phyloP scores from a whole-genome alignment of 108 stramenopile genomes.

The Fragilaria crotonensis region DNA sequence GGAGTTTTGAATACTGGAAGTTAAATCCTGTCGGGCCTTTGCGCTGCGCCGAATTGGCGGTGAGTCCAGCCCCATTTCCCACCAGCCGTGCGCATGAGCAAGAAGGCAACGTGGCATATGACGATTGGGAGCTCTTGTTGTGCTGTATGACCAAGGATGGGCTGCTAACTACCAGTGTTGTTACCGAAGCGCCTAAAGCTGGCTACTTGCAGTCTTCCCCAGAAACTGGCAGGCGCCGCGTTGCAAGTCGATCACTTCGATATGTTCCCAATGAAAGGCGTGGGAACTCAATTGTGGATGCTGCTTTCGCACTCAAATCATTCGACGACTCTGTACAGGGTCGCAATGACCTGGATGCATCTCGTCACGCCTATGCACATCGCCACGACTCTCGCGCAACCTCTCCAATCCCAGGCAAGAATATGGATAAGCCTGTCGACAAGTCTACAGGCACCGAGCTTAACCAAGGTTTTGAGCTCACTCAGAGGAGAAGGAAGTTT shows the following conservation, averaged over 20 bases:
- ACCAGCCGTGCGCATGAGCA: neutral
- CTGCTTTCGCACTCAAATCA: conserved; percentile 5
- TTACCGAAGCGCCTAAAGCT: conserved; percentile 3
- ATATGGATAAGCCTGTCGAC: too few species aligned
- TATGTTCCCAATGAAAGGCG: conserved; percentile 18
- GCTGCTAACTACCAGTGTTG: conserved; percentile 36
- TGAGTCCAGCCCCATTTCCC: neutral
- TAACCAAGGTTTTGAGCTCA: neutral
- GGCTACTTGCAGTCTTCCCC: too few species aligned
- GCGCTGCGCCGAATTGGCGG: conserved; percentile 1
- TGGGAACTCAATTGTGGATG: conserved; percentile 19
- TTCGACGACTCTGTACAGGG: neutral
- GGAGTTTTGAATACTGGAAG: neutral
- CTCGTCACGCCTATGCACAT: too few species aligned
- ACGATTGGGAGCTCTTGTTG: conserved; percentile 18
- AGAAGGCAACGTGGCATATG: neutral
- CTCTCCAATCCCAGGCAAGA: too few species aligned
- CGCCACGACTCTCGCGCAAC: too few species aligned
- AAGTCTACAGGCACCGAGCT: too few species aligned
- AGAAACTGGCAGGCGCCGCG: conserved; percentile 1
- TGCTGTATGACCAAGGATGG: conserved; percentile 43
- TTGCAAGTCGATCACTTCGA: conserved; percentile 8
- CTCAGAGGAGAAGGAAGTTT: conserved; percentile 11
- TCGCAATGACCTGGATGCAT: too few species aligned
- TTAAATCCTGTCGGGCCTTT: neutral